phyloP scores from a whole-genome alignment of 805 yeast genomes.

The Lachancea quebecensis region DNA sequence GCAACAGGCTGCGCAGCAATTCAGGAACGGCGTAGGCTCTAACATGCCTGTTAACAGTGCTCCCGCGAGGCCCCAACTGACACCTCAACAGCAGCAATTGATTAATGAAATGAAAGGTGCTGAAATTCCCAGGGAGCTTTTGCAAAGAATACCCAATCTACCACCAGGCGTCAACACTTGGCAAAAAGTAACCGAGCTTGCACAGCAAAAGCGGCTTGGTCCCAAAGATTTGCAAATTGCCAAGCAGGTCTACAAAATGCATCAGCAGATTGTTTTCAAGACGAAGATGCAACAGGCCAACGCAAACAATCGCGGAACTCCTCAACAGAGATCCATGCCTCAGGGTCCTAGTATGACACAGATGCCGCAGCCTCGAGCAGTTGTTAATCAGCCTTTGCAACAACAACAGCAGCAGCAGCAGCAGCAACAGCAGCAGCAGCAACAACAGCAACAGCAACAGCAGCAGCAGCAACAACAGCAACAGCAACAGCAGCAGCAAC shows the following conservation, averaged over 20 bases:
- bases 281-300: constrained; percentile 40
- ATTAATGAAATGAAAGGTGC: constrained; percentile 48
- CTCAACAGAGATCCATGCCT: constrained; percentile 11
- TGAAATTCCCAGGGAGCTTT: constrained; percentile 65
- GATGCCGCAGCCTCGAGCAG: constrained; percentile 14
- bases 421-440: constrained; percentile 29
- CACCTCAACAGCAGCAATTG: constrained; percentile 35
- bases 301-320: constrained; percentile 34
- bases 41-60: constrained; percentile 2
- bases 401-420: constrained; percentile 29
- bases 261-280: constrained; percentile 48
- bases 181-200: constrained; percentile 64
- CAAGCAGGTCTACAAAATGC: constrained; percentile 61
- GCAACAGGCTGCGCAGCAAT: constrained; percentile 44
- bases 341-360: constrained; percentile 6
- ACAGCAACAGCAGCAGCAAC: constrained; percentile 24
- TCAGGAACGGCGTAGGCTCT: constrained; percentile 21
- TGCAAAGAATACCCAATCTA: constrained; percentile 62
- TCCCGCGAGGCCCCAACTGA: constrained; percentile 16
- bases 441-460: constrained; percentile 16
- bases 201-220: constrained; percentile 52
- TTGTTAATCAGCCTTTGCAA: constrained; percentile 24
- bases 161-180: constrained; percentile 79
- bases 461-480: constrained; percentile 35
- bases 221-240: constrained; percentile 51